Percentiles rank a stretch among this genome's conserved stretches.
These are phyloP conservation scores for Primulina tabacum DNA, from an alignment of 257 asterid genomes.

Conservation along the genomic window DNA sequence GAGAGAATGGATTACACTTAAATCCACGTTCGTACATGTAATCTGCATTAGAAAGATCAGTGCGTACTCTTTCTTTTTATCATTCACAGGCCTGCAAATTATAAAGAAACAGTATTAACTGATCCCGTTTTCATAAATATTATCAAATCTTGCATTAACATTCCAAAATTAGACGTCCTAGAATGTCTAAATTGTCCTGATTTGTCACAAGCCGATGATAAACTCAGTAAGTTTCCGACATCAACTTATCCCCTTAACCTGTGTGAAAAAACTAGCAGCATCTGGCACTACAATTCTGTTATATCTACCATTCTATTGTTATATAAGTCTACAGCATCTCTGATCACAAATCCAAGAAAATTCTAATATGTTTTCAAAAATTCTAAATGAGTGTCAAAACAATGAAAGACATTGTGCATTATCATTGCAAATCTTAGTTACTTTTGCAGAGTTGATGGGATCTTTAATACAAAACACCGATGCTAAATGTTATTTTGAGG, in stretches of 20 bases:
- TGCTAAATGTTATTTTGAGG: constrained; percentile 55
- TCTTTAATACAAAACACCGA: constrained; percentile 21
- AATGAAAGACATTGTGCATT: constrained; percentile 16
- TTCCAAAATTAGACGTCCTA: background rate
- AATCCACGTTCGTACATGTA: background rate
- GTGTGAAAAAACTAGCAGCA: constrained; percentile 15
- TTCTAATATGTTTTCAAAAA: constrained; percentile 17
- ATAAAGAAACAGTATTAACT: background rate
- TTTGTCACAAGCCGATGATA: background rate
- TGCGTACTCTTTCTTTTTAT: background rate
- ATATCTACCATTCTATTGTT: constrained; percentile 22
- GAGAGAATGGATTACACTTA: background rate
- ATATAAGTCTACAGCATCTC: constrained; percentile 8
- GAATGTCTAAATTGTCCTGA: background rate
- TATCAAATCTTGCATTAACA: background rate
- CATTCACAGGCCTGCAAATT: background rate
- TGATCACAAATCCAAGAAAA: constrained; percentile 19
- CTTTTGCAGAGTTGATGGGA: constrained; percentile 31
- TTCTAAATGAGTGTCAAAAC: constrained; percentile 25
- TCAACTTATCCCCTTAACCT: background rate
- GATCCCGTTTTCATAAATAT: background rate
- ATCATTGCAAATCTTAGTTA: constrained; percentile 19
- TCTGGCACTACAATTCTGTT: constrained; percentile 25
- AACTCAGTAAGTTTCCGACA: background rate
- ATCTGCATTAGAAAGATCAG: background rate